Base-by-base conservation (phyloP, 164 flowering plant species). In the Vitis rotundifolia region DNA sequence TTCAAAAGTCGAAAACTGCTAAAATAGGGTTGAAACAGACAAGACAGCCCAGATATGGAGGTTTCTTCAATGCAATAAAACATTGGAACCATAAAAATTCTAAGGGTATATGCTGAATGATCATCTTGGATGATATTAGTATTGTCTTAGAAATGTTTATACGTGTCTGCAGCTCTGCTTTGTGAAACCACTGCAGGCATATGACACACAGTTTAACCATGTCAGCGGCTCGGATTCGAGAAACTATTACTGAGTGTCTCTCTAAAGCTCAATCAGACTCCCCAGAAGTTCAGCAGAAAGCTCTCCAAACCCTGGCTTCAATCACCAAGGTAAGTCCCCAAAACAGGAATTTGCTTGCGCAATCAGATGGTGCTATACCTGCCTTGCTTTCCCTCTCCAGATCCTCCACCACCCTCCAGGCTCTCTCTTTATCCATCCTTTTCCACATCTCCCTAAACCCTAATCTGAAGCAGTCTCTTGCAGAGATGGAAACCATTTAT, bases 371-470 rank as follows among this genome's bases (percentile, higher is more conserved):
- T 49, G 85, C 83, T 14, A 67, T 87, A 29, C 37, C 81, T 2
- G 50, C 76, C 49, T 44, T 88, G n/a, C 71, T 83, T 29, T 18
- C 31, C 49, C 86, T 84, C 64, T 67, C 80, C 55, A 81, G 77
- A 18, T 77, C 80, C 15, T 73, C 80, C 5, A 9, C 79, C 9
- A 53, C 58, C 49, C 57, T 84, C 73, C 82, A 81, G 51, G 67
- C 19, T 14, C 85, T 87, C 52, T 68, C 97, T 1, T 67, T 88
- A 3, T 81, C 91, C 26, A 70, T 84, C 50, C 89, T 91, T 73
- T 89, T 89, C 82, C 84, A 86, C 73, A 87, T 91, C 71, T 89
- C 92, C 26, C 71, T 89, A 13, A 91, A 88, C 69, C 81, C 88
- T 11, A 86, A 83, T 44, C 79, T 89, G 31, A 84, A 85, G 55